These are phyloP conservation scores for Plenodomus biglobosus DNA, from an alignment of 2,329 filamentous ascomycete species.

Conservation along the genomic window DNA sequence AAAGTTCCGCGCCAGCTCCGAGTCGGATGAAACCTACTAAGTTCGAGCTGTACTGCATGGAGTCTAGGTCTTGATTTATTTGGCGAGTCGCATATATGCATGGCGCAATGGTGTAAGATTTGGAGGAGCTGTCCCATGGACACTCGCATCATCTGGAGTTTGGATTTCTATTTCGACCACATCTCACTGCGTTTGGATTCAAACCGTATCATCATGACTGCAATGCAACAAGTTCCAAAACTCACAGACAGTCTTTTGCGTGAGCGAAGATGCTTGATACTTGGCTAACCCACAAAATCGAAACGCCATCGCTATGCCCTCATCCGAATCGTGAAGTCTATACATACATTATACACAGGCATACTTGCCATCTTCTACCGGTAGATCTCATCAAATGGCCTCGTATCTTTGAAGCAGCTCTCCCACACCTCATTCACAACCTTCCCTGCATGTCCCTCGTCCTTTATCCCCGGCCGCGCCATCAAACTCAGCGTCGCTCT, in stretches of 20 bases:
- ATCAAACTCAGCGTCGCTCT: slow-evolving; percentile 79
- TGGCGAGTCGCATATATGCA: slow-evolving; percentile 19
- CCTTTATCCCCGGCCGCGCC: slow-evolving; percentile 76
- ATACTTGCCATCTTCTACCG: slow-evolving; percentile 51
- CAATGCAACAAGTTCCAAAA: slow-evolving; percentile 13
- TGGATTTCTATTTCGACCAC: background rate
- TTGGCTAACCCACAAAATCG: background rate
- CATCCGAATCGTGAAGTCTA: background rate
- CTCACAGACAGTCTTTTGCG: background rate
- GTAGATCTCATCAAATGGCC: slow-evolving; percentile 97
- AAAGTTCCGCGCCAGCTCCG: slow-evolving; percentile 33
- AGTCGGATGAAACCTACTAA: slow-evolving; percentile 28
- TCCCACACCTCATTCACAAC: slow-evolving; percentile 99
- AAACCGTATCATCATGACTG: slow-evolving; percentile 15
- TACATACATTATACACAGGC: background rate
- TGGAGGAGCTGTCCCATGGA: slow-evolving; percentile 1
- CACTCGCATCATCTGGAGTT: slow-evolving; percentile 15
- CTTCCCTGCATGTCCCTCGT: slow-evolving; percentile 81
- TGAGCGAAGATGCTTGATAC: slow-evolving; percentile 18
- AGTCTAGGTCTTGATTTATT: slow-evolving; percentile 7
- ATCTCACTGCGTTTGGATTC: slow-evolving; percentile 7
- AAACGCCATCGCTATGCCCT: slow-evolving; percentile 22
- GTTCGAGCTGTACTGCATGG: slow-evolving; percentile 1
- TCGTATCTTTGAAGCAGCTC: slow-evolving; percentile 89
- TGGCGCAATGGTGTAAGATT: slow-evolving; percentile 12